Base-by-base conservation (phyloP, 2,329 filamentous ascomycete species). In the Sporothrix brunneoviolacea region DNA sequence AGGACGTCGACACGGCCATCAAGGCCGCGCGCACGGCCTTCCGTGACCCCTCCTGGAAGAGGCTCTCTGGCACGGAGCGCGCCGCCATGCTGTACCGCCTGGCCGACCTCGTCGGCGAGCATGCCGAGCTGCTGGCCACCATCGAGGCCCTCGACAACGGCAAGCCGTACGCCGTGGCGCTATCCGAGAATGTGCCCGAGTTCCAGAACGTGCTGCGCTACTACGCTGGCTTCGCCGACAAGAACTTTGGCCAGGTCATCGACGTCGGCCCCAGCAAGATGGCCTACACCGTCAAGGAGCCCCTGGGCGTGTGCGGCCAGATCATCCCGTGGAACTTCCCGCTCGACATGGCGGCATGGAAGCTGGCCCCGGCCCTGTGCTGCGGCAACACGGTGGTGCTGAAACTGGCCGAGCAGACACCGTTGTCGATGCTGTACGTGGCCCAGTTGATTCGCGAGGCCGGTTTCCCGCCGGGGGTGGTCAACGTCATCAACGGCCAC, bases 301-400 rank as follows among this genome's bases (percentile, higher is more conserved):
- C 88, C 2, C 70, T 91, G 30, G 88, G 88, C 35, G 87, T 93
- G 0, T 87, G 86, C 58, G 86, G 78, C 12, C 75, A 76, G 65
- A 90, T 88, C 50, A 86, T 86, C 48, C 83, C 84, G 0, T 88
- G 84, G 84, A 88, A 89, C 63, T 86, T 82, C 54, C 84, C 84
- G 4, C 69, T 87, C 0, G 72, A 74, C 6, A 88, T 88, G 82
- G 82, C 82, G 12, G 76, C 79, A 1, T 87, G 83, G 80, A 88
- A 88, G 60, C 72, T 88, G 3, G 84, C 82, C 7, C 85, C 86
- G 12, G 79, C 79, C 5, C 60, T 83, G 28, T 77, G 79, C 16
- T 74, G 76, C 47, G 80, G 80, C 48, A 83, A 83, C 62, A 77
- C 77, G 0, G 68, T 83, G 19, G 70, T 84, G 30, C 65, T 83